Base-by-base conservation (phyloP, 1,284 basidiomycete species). In the Schizophyllum commune region DNA sequence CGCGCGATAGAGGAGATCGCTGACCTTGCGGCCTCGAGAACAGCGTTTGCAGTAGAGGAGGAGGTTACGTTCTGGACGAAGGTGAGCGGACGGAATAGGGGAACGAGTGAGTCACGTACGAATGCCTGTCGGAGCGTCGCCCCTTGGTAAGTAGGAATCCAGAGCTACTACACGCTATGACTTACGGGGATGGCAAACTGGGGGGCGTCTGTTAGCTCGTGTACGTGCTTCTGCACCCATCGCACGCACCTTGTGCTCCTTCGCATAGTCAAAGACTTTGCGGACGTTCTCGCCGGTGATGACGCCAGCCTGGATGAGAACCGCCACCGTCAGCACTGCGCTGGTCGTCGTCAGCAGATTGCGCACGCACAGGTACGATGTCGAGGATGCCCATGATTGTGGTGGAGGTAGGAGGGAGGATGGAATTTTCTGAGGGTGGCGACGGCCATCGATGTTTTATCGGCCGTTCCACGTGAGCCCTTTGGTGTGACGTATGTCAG, bases 181-280 rank as follows among this genome's bases (percentile, higher is more conserved):
- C 89, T 79, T 75, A 92, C 91, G 61, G 91, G 91, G 71, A 92
- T 92, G 52, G 91, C 91, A 74, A 91, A 92, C 91, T 92, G 68
- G 33, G 57, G n/a, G 32, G 3, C 15, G 32, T 64, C 39, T 57
- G 51, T 57, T 22, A 51, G 15, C 58, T 54, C 19, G 22, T 39
- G 53, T 20, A 62, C 47, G 20, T 6, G 61, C 21, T 61, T 61
- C 57, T 32, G 32, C 55, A 34, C 21, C 52, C 21, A 27, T n/a
- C 4, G 19, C 47, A 75, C 85, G 67, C 67, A 91, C 92, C 79
- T 94, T 82, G 74, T 95, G 73, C 71, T 88, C 83, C 71, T 88
- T 88, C 39, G 92, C 92, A 75, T 94, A 92, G 71, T 93, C 86
- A 73, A 95, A 93, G 68, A 96, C 79, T 76, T 91, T 92, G 76